These are phyloP conservation scores for Aureobasidium sp. DNA, from an alignment of 2,329 filamentous ascomycete species.

Conservation along the genomic window DNA sequence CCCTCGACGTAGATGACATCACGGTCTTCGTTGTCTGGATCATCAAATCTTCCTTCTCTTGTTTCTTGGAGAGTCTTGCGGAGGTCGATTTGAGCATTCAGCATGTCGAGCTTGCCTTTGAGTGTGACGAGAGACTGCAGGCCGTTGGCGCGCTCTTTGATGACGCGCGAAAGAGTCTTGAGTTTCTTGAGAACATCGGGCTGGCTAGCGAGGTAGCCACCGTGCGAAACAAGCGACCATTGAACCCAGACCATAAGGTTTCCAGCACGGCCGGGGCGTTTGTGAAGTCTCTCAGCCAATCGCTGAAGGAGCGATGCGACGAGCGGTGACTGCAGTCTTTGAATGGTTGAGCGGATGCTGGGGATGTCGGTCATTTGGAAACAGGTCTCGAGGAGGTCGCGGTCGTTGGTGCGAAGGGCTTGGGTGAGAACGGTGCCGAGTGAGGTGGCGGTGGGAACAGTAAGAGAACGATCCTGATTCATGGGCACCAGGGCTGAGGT, in stretches of 20 bases:
- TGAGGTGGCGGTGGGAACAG: conserved; percentile 66
- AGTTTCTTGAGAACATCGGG: conserved; percentile 75
- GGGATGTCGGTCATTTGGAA: conserved; percentile 69
- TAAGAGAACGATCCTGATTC: conserved; percentile 42
- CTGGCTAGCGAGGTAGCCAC: conserved; percentile 81
- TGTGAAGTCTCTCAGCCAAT: conserved; percentile 78
- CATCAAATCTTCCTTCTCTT: conserved; percentile 46
- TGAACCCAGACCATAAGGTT: conserved; percentile 93
- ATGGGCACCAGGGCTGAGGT: conserved; percentile 39
- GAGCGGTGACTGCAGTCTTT: conserved; percentile 78
- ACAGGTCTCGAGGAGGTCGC: conserved; percentile 82
- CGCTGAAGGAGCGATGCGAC: conserved; percentile 73
- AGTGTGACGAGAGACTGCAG: conserved; percentile 76
- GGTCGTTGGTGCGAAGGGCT: conserved; percentile 86
- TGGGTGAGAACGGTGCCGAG: conserved; percentile 89
- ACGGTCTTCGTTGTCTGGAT: conserved; percentile 61
- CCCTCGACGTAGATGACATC: conserved; percentile 83
- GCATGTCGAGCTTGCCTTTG: conserved; percentile 92
- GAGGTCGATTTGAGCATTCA: conserved; percentile 81
- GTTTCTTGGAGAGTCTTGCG: conserved; percentile 58
- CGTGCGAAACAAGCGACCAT: conserved; percentile 87
- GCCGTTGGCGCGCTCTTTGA: conserved; percentile 77
- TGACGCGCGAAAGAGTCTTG: conserved; percentile 71
- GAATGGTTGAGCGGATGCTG: conserved; percentile 81
- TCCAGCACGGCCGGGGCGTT: conserved; percentile 79